Percentiles rank a stretch among this genome's conserved stretches.
phyloP scores from a whole-genome alignment of 2,329 filamentous ascomycete species.

The Phialophora chinensis region DNA sequence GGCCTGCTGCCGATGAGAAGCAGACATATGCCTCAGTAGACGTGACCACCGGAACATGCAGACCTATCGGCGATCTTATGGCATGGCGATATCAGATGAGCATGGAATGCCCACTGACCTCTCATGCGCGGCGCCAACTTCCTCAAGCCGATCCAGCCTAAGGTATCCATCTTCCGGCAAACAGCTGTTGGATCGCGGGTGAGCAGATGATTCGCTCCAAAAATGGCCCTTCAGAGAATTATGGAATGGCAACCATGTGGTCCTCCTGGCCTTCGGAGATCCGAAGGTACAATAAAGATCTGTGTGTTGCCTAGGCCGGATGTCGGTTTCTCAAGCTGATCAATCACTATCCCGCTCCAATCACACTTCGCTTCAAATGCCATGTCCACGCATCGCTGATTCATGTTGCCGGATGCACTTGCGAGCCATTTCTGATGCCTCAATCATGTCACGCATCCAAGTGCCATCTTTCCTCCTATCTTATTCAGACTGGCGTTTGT shows the following conservation, averaged over 20 bases:
- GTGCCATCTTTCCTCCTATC: not conserved
- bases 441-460: not conserved
- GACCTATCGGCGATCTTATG: not conserved
- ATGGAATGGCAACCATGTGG: not conserved
- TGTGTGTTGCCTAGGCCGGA: not conserved
- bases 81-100: not conserved
- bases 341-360: not conserved
- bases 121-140: not conserved
- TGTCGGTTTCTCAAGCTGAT: not conserved
- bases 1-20: not conserved
- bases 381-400: not conserved
- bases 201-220: not conserved
- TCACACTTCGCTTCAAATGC: not conserved
- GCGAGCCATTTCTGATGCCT: not conserved
- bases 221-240: not conserved
- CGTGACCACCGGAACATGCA: not conserved
- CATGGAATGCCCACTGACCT: not conserved
- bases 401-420: not conserved
- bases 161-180: not conserved
- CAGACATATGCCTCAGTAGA: not conserved
- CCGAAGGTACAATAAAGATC: not conserved
- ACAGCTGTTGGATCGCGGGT: not conserved
- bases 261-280: not conserved
- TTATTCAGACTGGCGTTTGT: not conserved
- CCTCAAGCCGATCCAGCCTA: too few species aligned